Evolutionary conservation across 805 yeast species (phyloP), one percentile per base, ranked within the genome.

Genomic region (Ogataea nonfermentans): DNA sequence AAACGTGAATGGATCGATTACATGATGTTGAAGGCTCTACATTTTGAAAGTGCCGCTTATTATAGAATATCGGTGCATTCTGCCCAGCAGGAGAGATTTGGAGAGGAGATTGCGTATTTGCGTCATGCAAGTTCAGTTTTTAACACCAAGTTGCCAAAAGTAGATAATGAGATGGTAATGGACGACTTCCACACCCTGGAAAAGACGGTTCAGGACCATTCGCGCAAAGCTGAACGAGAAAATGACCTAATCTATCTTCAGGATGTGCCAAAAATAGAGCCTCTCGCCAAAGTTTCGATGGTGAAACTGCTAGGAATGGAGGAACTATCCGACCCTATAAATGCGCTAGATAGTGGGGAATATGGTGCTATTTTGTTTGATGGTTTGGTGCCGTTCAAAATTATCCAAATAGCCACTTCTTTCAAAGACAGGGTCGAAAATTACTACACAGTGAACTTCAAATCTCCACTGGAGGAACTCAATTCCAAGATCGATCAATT

Each of bases 231-330:
- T 0, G 88, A 84, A 47, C 73, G 79, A 48, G 96, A 89, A 48
- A 89, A 89, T 56, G 90, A 88, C 53, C 66, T 88, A 50, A 79
- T 90, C 5, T 86, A 87, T 58, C 62, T 85, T 27, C 81, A 84
- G 42, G 63, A 67, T 2, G 79, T 87, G 0, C 95, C 95, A 0
- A 49, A 46, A 1, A 52, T 48, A 6, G 42, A 54, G 0, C 51
- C 66, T 0, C 65, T 79, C 3, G 54, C 61, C 2, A 73, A 73
- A 2, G 80, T 79, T 0, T 58, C 73, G 4, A 76, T 84, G 70
- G 87, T 82, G 2, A 74, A 75, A 36, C 49, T 53, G 10, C 17
- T 57, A 6, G 27, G 52, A 6, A 63, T 77, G 0, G 47, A 62
- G 28, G 63, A 62, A 3, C 61, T 76, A 0, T 56, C 52, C 2